A percentile compares a stretch with the other conserved stretches of the same genome.
These are phyloP conservation scores for Sporothrix globosa DNA, from an alignment of 2,329 filamentous ascomycete species.

Conservation along the genomic window DNA sequence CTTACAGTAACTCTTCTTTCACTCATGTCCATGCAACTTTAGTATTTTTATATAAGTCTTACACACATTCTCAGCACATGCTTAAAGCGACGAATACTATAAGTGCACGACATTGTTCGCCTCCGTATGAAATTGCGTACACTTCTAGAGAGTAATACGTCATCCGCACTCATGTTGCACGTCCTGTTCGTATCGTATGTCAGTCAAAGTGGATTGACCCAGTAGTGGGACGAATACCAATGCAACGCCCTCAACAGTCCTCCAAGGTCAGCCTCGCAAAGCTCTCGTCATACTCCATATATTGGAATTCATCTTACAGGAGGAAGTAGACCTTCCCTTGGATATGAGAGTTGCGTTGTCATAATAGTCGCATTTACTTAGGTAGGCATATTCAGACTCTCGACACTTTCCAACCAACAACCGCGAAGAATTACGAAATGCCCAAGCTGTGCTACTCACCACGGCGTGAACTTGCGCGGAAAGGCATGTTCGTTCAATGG, in stretches of 20 bases:
- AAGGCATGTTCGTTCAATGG: too few species aligned
- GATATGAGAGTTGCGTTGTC: background rate
- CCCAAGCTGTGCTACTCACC: background rate
- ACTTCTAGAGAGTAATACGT: background rate
- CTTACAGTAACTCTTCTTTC: background rate
- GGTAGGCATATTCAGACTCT: background rate
- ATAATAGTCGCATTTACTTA: background rate
- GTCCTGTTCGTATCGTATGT: background rate
- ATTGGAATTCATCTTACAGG: background rate
- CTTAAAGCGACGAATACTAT: background rate
- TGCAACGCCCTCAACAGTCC: background rate
- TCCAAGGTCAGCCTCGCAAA: background rate
- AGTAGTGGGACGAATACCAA: background rate
- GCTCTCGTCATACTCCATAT: background rate
- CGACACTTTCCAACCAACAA: background rate
- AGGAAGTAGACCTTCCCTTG: background rate
- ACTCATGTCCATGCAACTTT: background rate
- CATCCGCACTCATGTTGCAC: background rate
- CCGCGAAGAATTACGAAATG: background rate
- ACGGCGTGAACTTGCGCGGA: background rate
- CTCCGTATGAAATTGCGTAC: constrained; percentile 4
- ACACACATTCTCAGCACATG: background rate
- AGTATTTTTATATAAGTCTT: background rate
- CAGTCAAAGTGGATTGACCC: constrained; percentile 5
- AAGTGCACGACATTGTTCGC: background rate